These are phyloP conservation scores for Coemansia sp. DNA, from an alignment of 192 early-diverging fungal genomes.

Conservation along the genomic window DNA sequence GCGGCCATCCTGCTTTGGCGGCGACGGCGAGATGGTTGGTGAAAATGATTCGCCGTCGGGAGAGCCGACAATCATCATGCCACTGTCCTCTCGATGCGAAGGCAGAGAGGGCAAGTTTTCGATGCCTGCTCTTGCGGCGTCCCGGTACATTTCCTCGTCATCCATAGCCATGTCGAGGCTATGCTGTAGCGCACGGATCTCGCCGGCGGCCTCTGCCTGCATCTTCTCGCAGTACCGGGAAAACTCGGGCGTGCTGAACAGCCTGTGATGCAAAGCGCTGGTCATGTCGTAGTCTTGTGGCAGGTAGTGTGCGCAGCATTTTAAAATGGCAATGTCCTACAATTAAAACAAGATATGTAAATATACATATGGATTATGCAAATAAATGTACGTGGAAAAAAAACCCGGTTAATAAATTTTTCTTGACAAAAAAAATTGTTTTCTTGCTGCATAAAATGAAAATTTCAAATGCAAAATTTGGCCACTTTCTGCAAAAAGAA, in stretches of 20 bases:
- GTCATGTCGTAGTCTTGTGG: slow-evolving; percentile 16
- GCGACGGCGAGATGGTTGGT: slow-evolving; percentile 46
- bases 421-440: neutral
- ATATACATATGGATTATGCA: neutral
- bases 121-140: neutral
- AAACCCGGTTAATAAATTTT: neutral
- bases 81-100: neutral
- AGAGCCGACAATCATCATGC: slow-evolving; percentile 17
- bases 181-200: slow-evolving; percentile 31
- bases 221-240: slow-evolving; percentile 32
- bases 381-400: neutral
- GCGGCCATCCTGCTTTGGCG: slow-evolving; percentile 23
- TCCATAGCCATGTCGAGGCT: slow-evolving; percentile 27
- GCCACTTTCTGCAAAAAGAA: neutral
- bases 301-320: slow-evolving; percentile 34
- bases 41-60: slow-evolving; percentile 36
- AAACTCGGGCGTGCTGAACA: slow-evolving; percentile 47
- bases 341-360: neutral
- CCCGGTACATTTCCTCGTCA: slow-evolving; percentile 7
- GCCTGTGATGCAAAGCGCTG: slow-evolving; percentile 28
- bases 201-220: slow-evolving; percentile 38
- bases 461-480: neutral
- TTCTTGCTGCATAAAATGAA: neutral
- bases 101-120: slow-evolving; percentile 2
- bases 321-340: slow-evolving; percentile 46